Base-by-base conservation (phyloP, 768 basidiomycete species). In the Pulveroboletus sp. region DNA sequence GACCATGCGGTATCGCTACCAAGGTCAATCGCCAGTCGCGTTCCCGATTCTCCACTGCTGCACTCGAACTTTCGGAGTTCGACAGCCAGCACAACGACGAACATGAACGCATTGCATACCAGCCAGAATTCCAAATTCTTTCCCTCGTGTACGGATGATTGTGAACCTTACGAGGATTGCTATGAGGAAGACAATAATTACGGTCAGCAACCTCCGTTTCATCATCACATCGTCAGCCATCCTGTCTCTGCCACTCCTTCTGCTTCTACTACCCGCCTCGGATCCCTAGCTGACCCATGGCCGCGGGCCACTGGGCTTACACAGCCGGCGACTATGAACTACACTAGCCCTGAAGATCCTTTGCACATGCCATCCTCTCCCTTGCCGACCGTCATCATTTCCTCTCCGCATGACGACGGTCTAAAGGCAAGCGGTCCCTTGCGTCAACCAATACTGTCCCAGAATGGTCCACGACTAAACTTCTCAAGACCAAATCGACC, bases 401-500 rank as follows among this genome's bases (percentile, higher is more conserved):
- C 82, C 11, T 74, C 73, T 3, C 74, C 75, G 7, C 54, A 64
- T 31, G 68, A 66, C 42, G 59, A 57, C 17, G 28, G 14, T 17
- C 41, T 59, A 52, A 36, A 52, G 61, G 7, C 70, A 66, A 36
- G 32, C 9, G 47, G 47, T 15, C 46, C 60, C 9, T 56, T 65
- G 48, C 73, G 77, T 18, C 69, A 71, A 40, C 77, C 77, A 7
- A 73, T 80, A 32, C 65, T 73, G 37, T 30, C 57, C 14, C 51
- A 52, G 39, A 64, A 62, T 41, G 46, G 54, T 31, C 49, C 73
- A 6, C 71, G 71, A 12, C 63, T 75, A 28, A 87, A 86, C 61
- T 86, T 82, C 58, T 86, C 86, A 21, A 72, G 83, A 43, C 83
- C 85, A 40, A 75, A 77, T 46, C 76, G 78, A 18, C 74, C 76